Conservation (phyloP, 371 early-diverging fungal species). For the Zopfochytrium polystomum region DNA sequence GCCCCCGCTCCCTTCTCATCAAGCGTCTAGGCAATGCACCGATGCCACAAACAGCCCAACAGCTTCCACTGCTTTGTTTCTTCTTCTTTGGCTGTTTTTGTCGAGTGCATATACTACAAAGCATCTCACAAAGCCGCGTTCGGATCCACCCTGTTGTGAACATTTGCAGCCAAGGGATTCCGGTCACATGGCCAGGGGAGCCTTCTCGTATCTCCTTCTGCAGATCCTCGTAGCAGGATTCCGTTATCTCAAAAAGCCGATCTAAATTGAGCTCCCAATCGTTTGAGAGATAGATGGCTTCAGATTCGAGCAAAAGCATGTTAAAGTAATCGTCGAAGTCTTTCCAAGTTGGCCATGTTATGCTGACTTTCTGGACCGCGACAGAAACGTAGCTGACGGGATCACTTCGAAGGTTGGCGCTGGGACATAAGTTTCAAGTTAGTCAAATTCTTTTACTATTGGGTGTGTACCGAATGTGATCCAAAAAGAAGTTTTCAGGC, state of each 20-base stretch:
- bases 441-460: slow-evolving; percentile 14
- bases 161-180: slow-evolving; percentile 30
- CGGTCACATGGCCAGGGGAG: slow-evolving; percentile 25
- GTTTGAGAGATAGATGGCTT: too few species aligned
- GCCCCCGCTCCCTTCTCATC: too few species aligned
- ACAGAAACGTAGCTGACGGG: slow-evolving; percentile 14
- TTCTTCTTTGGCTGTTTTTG: neutral
- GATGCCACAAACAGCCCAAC: too few species aligned
- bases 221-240: slow-evolving; percentile 1
- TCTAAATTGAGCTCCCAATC: too few species aligned
- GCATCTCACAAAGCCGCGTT: slow-evolving; percentile 3
- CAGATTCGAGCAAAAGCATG: slow-evolving; percentile 13
- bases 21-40: too few species aligned
- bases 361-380: slow-evolving; percentile 17
- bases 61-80: too few species aligned
- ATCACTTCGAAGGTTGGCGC: slow-evolving; percentile 15
- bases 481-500: slow-evolving; percentile 27
- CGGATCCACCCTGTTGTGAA: slow-evolving; percentile 31
- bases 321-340: slow-evolving; percentile 23
- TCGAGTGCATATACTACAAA: slow-evolving; percentile 1
- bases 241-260: slow-evolving; percentile 2
- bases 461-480: slow-evolving; percentile 20
- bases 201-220: neutral
- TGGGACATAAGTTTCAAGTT: neutral
- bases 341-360: slow-evolving; percentile 33